Evolutionary conservation across 768 basidiomycete genomes (phyloP), one percentile per base, ranked within the genome.

Genomic region (Postia placenta): DNA sequence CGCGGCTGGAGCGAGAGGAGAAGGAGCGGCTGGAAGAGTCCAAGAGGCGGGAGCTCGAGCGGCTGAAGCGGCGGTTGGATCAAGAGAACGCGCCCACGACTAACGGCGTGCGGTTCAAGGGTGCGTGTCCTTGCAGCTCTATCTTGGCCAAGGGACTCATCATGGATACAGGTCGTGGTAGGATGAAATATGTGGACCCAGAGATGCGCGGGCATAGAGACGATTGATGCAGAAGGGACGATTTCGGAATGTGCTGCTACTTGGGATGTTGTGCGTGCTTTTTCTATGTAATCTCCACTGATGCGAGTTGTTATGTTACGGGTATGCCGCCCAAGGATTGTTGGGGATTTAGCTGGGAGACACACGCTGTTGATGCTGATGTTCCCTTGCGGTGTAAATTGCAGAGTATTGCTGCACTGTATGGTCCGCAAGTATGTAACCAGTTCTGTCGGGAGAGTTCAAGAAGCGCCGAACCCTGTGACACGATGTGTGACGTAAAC

Each of bases 121-220:
- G 84, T 74, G 45, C 12, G 64, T 54, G 11, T 30, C 24, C 27
- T 46, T 26, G 15, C 2, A 47, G 22, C 19, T 50, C 38, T 23
- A 7, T 20, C 45, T 24, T 19, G 46, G 22, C 22, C 25, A 22
- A 38, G 44, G 5, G 45, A 9, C 7, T 49, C 9, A 2, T 4
- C 26, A 19, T 33, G 9, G 17, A 11, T 11, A 12, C 42, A 81
- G 79, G 81, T 17, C 77, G 83, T 19, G 82, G 83, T 39, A 67
- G 80, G 51, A 84, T 84, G 83, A 82, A 81, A 55, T 84, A 71
- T 54, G 60, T 82, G 33, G 82, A 84, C 58, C 82, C 82, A 26
- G 82, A 79, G 55, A 51, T 70, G 40, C 67, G 67, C 28, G 60
- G 66, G 26, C 46, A 48, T 19, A 23, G 49, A 38, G 46, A 47